Conservation (phyloP, 1,284 basidiomycete species). For the Erythrobasidium hasegawianum region DNA sequence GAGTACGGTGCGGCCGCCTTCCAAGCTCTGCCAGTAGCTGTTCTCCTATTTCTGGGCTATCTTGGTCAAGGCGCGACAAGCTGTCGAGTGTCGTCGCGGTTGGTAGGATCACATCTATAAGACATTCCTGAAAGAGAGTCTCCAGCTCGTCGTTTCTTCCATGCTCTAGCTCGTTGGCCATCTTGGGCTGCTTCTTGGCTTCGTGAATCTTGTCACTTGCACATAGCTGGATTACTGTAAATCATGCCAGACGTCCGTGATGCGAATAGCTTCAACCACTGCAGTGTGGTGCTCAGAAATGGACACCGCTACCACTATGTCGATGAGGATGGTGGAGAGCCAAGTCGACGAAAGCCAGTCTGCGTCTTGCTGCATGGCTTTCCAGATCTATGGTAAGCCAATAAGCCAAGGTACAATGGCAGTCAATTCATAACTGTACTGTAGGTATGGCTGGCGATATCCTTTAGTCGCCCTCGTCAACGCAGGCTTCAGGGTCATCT, state of each 20-base stretch:
- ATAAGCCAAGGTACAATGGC: background rate
- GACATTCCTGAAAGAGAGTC: background rate
- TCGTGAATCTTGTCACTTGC: background rate
- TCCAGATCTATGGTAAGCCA: constrained; percentile 41
- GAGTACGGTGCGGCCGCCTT: too few species aligned
- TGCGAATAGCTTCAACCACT: constrained; percentile 19
- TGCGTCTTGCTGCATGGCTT: constrained; percentile 40
- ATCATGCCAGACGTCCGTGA: background rate
- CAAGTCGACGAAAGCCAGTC: background rate
- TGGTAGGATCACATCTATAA: background rate
- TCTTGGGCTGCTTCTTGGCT: background rate
- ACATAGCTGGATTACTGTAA: background rate
- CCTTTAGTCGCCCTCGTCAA: constrained; percentile 38
- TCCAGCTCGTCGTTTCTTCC: background rate
- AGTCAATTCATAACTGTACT: background rate
- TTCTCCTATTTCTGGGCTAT: too few species aligned
- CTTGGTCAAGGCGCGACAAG: too few species aligned
- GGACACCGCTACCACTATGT: constrained; percentile 37
- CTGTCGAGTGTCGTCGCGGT: background rate
- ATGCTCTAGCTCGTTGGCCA: background rate
- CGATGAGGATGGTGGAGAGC: constrained; percentile 34
- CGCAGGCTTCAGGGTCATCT: constrained; percentile 40
- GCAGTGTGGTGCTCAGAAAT: background rate
- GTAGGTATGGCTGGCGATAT: constrained; percentile 31
- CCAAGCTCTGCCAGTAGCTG: too few species aligned